Percentiles rank a stretch among this genome's conserved stretches.
phyloP scores from a whole-genome alignment of 2,329 filamentous ascomycete species.

The Trichoderma pleuroti region DNA sequence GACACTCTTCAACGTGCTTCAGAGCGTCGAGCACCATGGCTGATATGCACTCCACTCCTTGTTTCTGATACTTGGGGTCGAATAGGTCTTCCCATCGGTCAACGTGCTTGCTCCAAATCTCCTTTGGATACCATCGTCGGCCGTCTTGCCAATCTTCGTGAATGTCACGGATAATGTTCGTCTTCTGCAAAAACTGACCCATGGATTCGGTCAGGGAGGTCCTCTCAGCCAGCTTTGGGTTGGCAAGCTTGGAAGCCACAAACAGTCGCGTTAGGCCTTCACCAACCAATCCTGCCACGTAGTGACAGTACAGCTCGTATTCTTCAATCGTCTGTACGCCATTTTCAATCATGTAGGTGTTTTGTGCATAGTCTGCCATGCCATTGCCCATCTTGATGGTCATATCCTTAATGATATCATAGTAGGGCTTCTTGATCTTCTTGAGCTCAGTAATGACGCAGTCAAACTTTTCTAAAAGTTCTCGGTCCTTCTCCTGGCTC shows the following conservation, averaged over 20 bases:
- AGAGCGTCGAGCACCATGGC: conserved; percentile 94
- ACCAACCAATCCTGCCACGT: conserved; percentile 96
- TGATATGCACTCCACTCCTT: conserved; percentile 80
- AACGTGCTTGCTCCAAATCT: conserved; percentile 96
- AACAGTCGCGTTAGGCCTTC: conserved; percentile 90
- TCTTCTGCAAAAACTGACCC: conserved; percentile 97
- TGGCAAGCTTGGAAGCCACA: conserved; percentile 80
- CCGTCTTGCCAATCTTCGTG: conserved; percentile 85
- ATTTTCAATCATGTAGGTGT: conserved; percentile 74
- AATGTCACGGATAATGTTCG: conserved; percentile 96
- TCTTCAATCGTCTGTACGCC: conserved; percentile 81
- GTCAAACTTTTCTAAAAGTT: conserved; percentile 89
- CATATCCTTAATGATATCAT: conserved; percentile 86
- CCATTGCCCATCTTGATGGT: conserved; percentile 94
- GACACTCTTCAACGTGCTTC: conserved; percentile 81
- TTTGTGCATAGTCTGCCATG: conserved; percentile 93
- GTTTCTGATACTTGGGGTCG: conserved; percentile 70
- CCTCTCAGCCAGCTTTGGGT: conserved; percentile 75
- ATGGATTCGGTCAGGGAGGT: conserved; percentile 87
- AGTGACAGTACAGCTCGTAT: conserved; percentile 96
- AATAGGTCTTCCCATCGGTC: conserved; percentile 87
- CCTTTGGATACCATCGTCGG: conserved; percentile 89
- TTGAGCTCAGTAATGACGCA: conserved; percentile 81
- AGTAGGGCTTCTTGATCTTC: conserved; percentile 71
- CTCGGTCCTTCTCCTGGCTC: conserved; percentile 91